These are phyloP conservation scores for Ogataea pilisensis DNA, from an alignment of 805 yeast species.

Conservation along the genomic window DNA sequence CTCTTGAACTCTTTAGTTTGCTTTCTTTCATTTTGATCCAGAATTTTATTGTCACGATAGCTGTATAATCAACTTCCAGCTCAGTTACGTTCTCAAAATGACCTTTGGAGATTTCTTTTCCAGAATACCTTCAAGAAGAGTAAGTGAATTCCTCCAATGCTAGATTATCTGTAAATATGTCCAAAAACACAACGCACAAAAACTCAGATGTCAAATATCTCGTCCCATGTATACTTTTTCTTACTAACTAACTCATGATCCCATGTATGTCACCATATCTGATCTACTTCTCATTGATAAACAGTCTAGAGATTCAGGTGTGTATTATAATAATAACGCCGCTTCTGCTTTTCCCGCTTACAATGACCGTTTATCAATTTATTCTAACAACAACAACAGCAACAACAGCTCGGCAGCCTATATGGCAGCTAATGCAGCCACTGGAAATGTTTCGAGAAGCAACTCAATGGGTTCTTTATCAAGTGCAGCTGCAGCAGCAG, in stretches of 20 bases:
- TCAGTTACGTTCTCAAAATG: constrained; percentile 11
- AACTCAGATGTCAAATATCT: too few relatives aligned
- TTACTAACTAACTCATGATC: too few relatives aligned
- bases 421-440: constrained; percentile 24
- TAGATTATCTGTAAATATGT: too few relatives aligned
- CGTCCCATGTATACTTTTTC: too few relatives aligned
- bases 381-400: background rate
- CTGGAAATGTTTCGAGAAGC: constrained; percentile 17
- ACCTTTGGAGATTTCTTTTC: constrained; percentile 23
- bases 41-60: too few relatives aligned
- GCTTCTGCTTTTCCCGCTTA: background rate
- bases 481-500: constrained; percentile 31
- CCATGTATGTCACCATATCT: too few relatives aligned
- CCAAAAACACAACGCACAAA: too few relatives aligned
- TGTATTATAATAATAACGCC: constrained; percentile 17
- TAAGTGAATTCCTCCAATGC: constrained; percentile 15
- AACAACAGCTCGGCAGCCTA: constrained; percentile 11
- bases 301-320: constrained; percentile 26
- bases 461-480: constrained; percentile 25
- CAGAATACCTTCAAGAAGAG: constrained; percentile 27
- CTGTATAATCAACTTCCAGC: too few relatives aligned
- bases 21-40: too few relatives aligned
- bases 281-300: too few relatives aligned
- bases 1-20: too few relatives aligned
- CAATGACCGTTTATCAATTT: background rate